phyloP scores from a whole-genome alignment of 495 filamentous ascomycete genomes.

The Penicillium steckii region DNA sequence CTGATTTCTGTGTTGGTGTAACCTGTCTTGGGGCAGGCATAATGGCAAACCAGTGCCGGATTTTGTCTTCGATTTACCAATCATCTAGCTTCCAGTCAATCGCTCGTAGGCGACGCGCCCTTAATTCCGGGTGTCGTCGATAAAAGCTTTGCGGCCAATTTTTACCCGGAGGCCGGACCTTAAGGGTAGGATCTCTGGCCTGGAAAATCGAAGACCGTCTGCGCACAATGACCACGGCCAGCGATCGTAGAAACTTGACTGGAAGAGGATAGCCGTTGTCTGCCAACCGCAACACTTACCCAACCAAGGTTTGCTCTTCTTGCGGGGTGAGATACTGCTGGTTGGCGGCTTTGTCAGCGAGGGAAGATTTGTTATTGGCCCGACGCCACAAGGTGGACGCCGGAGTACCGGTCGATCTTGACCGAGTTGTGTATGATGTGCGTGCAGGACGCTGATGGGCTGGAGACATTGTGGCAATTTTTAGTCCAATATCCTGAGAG shows the following conservation, averaged over 20 bases:
- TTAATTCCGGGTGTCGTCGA: constrained; percentile 23
- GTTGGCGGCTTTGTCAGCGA: constrained; percentile 9
- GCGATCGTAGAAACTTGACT: constrained; percentile 17
- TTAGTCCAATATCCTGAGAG: neutral
- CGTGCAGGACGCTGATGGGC: neutral
- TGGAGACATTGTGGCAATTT: neutral
- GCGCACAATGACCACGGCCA: constrained; percentile 14
- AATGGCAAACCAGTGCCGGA: constrained; percentile 33
- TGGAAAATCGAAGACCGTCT: constrained; percentile 17
- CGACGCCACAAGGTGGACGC: constrained; percentile 8
- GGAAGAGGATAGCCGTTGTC: constrained; percentile 14
- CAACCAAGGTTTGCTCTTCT: constrained; percentile 11
- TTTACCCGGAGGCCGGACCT: constrained; percentile 23
- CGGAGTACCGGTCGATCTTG: constrained; percentile 7
- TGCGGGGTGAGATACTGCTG: constrained; percentile 8
- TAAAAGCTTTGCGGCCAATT: constrained; percentile 29
- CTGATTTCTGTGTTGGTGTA: constrained; percentile 35
- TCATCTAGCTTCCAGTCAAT: constrained; percentile 29
- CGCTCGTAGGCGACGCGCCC: constrained; percentile 20
- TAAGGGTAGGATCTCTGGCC: constrained; percentile 6
- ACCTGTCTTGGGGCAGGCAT: constrained; percentile 24
- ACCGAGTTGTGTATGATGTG: constrained; percentile 4
- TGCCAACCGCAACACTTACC: constrained; percentile 11
- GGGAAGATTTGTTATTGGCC: constrained; percentile 8
- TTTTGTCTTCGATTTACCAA: constrained; percentile 40